A percentile compares a stretch with the other conserved stretches of the same genome.
These are phyloP conservation scores for Comarum palustre DNA, from an alignment of 306 rosid genomes.

Conservation along the genomic window DNA sequence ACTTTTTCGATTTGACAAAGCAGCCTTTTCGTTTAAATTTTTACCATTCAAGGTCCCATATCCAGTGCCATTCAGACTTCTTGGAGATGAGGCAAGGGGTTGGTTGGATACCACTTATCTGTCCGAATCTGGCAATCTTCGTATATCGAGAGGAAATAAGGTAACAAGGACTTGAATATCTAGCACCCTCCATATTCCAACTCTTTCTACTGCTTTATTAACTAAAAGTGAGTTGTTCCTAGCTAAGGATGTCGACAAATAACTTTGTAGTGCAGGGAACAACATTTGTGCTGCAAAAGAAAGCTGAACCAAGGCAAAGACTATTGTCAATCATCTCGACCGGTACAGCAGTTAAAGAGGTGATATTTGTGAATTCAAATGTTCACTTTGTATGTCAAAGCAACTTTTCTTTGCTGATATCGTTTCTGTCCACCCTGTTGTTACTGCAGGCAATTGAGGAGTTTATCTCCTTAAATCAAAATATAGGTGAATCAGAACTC, in stretches of 20 bases:
- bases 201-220: not conserved
- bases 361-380: conserved; percentile 18
- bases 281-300: conserved; percentile 89
- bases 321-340: conserved; percentile 69
- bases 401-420: not conserved
- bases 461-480: conserved; percentile 45
- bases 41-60: conserved; percentile 98
- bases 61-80: conserved; percentile 92
- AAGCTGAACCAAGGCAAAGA: conserved; percentile 71
- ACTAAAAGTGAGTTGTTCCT: not conserved
- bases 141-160: conserved; percentile 96
- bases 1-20: conserved; percentile 84
- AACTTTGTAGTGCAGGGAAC: conserved; percentile 94
- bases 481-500: conserved; percentile 48
- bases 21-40: conserved; percentile 78
- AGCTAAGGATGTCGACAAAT: conserved; percentile 48
- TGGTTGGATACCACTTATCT: conserved; percentile 95
- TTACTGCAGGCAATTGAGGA: conserved; percentile 70
- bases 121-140: conserved; percentile 80
- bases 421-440: not conserved
- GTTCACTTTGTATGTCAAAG: not conserved
- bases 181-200: not conserved
- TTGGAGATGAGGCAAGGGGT: conserved; percentile 96
- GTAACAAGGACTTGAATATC: conserved; percentile 40
- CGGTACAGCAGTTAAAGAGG: conserved; percentile 55